Percentiles rank a stretch among this genome's conserved stretches.
These are phyloP conservation scores for Neocucurbitaria cava DNA, from an alignment of 2,329 filamentous ascomycete species.

Conservation along the genomic window DNA sequence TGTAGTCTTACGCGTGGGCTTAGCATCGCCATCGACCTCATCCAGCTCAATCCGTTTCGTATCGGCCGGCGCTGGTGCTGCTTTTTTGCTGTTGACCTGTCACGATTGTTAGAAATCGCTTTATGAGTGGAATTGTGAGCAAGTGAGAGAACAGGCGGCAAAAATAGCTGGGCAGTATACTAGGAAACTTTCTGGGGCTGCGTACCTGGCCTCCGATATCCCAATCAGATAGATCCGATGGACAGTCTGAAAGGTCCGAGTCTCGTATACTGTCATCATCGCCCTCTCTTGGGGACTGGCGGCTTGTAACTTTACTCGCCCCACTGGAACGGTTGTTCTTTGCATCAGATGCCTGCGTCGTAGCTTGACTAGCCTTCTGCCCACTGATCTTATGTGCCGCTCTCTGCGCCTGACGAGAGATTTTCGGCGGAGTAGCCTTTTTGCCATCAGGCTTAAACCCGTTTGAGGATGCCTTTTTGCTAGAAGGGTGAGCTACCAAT, in stretches of 20 bases:
- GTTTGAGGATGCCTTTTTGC: neutral
- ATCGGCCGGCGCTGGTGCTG: neutral
- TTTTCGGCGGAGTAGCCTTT: neutral
- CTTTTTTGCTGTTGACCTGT: neutral
- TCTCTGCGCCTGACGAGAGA: neutral
- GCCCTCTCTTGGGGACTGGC: neutral
- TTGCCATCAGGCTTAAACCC: neutral
- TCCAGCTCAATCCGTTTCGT: neutral
- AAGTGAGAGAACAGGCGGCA: neutral
- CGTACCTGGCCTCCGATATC: slow-evolving; percentile 13
- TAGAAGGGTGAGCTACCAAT: neutral
- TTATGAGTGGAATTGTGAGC: neutral
- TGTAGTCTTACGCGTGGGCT: neutral
- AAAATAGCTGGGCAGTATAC: neutral
- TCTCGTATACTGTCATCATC: neutral
- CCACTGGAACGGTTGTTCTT: neutral
- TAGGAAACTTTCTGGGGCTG: neutral
- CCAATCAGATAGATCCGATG: slow-evolving; percentile 25
- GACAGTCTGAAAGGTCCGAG: slow-evolving; percentile 23
- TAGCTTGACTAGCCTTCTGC: neutral
- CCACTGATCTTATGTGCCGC: neutral
- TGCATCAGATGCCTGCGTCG: neutral
- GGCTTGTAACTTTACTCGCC: neutral
- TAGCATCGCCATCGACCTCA: neutral
- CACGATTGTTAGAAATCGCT: neutral